Base-by-base conservation (phyloP, 306 rosid species). In the Lotus japonicus region DNA sequence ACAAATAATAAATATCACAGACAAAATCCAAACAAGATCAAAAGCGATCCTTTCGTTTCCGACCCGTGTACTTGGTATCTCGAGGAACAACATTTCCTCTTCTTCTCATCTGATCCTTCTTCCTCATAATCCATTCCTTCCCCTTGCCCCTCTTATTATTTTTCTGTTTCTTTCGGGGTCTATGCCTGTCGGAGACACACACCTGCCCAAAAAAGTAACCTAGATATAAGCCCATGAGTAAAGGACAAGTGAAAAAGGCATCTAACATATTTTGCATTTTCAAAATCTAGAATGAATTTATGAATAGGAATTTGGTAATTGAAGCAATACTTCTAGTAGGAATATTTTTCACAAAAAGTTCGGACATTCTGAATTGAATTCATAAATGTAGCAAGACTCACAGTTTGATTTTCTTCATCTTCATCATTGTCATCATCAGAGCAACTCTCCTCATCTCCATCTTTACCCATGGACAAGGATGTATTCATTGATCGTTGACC, bases 21-120 rank as follows among this genome's bases (percentile, higher is more conserved):
- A 76, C 9, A 38, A 5, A 46, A 41, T 19, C 44, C 50, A 50
- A 42, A 62, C 10, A 38, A 31, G 17, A 38, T 90, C 83, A 94
- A 69, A 94, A 94, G 31, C 84, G 92, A 43, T 79, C 74, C 83
- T 94, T 94, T 1, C 97, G 83, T 76, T 94, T 94, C 39, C 97
- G 89, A 74, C 88, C 97, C 0, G 90, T 90, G 84, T 88, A 94
- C 74, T 85, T 94, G 7, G 95, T 73, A 69, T 94, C 85, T 2
- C 62, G 77, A 14, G 97, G 97, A 35, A 94, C 96, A 6, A 4
- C 78, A 48, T 94, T 84, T 61, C 97, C 99, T 81, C 90, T 88
- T 66, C 86, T 90, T 67, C 96, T 94, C 95, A 80, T 84, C 64
- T 90, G 96, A 11, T 94, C 97, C 79, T 94, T 94, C 82, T 88